Percentiles rank a stretch among this genome's conserved stretches.
Evolutionary conservation across 75 land plant genomes (phyloP).

Genomic region (Cryptomeria japonica): DNA sequence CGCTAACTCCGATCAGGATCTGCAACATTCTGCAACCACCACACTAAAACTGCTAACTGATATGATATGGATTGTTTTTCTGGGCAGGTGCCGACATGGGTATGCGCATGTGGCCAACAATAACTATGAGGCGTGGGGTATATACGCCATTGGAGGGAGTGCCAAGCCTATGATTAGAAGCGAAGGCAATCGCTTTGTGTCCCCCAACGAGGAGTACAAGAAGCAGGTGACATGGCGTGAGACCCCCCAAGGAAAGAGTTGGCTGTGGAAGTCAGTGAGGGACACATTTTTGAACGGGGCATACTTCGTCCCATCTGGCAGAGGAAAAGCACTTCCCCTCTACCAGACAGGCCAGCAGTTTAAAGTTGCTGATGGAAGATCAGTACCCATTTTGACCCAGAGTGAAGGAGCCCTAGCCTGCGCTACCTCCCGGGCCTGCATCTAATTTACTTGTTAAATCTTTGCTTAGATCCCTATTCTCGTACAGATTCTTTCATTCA

Average conservation of each 20-base stretch:
- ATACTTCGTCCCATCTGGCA: background rate
- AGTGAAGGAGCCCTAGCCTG: no score
- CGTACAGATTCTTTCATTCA: no score
- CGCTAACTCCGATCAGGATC: no score
- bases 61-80: no score
- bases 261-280: background rate
- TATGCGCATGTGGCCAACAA: slow-evolving; percentile 66
- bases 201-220: slow-evolving; percentile 24
- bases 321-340: background rate
- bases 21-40: no score
- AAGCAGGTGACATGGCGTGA: slow-evolving; percentile 57
- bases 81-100: slow-evolving; percentile 53
- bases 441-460: no score
- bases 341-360: no score
- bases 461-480: no score
- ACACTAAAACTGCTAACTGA: no score
- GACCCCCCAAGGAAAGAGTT: background rate
- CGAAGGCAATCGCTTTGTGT: slow-evolving; percentile 57
- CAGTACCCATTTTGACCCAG: no score
- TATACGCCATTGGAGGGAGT: slow-evolving; percentile 77
- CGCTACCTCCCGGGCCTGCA: no score
- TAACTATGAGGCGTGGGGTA: slow-evolving; percentile 49
- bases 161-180: slow-evolving; percentile 51
- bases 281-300: background rate
- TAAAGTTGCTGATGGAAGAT: no score